phyloP scores from a whole-genome alignment of 768 basidiomycete species.

The Mycena floridula region DNA sequence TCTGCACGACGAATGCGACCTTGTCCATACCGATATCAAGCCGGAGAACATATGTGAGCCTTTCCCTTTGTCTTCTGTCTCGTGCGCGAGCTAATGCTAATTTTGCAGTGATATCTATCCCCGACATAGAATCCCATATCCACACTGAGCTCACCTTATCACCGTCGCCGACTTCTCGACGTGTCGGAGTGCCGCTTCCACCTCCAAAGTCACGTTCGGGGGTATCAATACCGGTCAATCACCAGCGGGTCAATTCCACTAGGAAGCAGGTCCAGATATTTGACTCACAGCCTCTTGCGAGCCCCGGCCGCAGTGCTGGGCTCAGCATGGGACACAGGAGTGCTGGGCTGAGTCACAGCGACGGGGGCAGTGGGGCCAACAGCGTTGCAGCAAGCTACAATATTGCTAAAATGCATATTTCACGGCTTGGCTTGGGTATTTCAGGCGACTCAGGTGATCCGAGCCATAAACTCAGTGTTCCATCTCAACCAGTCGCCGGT shows the following conservation, averaged over 20 bases:
- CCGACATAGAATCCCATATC: slow-evolving; percentile 74
- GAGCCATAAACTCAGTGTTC: too few species aligned
- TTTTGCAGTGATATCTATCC: slow-evolving; percentile 69
- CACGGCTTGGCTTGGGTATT: slow-evolving; percentile 28
- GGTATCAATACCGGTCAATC: slow-evolving; percentile 53
- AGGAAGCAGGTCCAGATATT: slow-evolving; percentile 76
- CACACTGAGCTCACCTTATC: slow-evolving; percentile 59
- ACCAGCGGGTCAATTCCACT: slow-evolving; percentile 26
- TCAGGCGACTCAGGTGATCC: too few species aligned
- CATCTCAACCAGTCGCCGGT: not conserved
- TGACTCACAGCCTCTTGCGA: slow-evolving; percentile 72
- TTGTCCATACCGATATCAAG: slow-evolving; percentile 92
- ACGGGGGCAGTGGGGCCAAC: slow-evolving; percentile 10
- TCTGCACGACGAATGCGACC: slow-evolving; percentile 86
- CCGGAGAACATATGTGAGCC: slow-evolving; percentile 91
- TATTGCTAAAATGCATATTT: slow-evolving; percentile 33
- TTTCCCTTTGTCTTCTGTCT: slow-evolving; percentile 14
- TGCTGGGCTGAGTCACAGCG: slow-evolving; percentile 7
- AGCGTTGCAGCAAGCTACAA: slow-evolving; percentile 25
- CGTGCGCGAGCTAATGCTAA: slow-evolving; percentile 7
- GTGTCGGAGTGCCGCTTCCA: slow-evolving; percentile 76
- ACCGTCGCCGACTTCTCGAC: slow-evolving; percentile 69
- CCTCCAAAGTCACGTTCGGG: slow-evolving; percentile 55
- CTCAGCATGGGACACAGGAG: slow-evolving; percentile 18
- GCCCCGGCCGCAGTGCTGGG: slow-evolving; percentile 38